Conservation (phyloP, 2,329 filamentous ascomycete genomes). For the Exserohilum rostratum region DNA sequence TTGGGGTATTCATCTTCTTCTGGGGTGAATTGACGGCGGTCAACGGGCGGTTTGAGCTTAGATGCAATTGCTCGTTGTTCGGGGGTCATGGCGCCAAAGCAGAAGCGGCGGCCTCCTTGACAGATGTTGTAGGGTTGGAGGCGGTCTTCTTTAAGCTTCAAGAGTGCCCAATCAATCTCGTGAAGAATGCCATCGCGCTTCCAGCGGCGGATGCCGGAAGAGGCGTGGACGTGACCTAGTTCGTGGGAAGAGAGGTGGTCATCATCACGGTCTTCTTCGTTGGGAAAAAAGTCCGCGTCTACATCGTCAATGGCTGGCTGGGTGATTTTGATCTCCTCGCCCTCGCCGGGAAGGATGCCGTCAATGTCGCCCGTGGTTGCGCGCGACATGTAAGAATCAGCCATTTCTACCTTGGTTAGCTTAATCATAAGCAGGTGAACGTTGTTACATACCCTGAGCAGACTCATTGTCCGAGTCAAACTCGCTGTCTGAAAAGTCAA, state of each 20-base stretch:
- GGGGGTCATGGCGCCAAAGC: constrained; percentile 28
- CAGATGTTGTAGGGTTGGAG: constrained; percentile 76
- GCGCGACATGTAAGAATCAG: constrained; percentile 37
- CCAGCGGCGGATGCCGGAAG: constrained; percentile 83
- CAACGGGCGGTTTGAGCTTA: constrained; percentile 45
- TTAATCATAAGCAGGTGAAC: not conserved
- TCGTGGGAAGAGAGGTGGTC: constrained; percentile 81
- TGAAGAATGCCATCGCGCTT: constrained; percentile 74
- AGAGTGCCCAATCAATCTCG: constrained; percentile 94
- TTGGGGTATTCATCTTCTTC: constrained; percentile 58
- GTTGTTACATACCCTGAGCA: constrained; percentile 24
- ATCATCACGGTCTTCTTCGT: constrained; percentile 72
- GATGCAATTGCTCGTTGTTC: constrained; percentile 39
- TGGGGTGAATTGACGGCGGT: constrained; percentile 40
- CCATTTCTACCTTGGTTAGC: constrained; percentile 22
- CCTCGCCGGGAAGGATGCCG: constrained; percentile 75
- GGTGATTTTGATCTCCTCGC: constrained; percentile 80
- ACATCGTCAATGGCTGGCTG: constrained; percentile 92
- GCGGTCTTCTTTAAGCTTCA: constrained; percentile 76
- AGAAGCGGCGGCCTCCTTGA: constrained; percentile 56
- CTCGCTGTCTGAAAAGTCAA: constrained; percentile 66
- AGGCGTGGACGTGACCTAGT: constrained; percentile 85
- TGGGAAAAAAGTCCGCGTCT: constrained; percentile 80
- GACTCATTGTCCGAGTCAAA: constrained; percentile 42
- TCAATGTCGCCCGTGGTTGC: constrained; percentile 69